These are phyloP conservation scores for Neonectria neomacrospora DNA, from an alignment of 2,329 filamentous ascomycete species.

Conservation along the genomic window DNA sequence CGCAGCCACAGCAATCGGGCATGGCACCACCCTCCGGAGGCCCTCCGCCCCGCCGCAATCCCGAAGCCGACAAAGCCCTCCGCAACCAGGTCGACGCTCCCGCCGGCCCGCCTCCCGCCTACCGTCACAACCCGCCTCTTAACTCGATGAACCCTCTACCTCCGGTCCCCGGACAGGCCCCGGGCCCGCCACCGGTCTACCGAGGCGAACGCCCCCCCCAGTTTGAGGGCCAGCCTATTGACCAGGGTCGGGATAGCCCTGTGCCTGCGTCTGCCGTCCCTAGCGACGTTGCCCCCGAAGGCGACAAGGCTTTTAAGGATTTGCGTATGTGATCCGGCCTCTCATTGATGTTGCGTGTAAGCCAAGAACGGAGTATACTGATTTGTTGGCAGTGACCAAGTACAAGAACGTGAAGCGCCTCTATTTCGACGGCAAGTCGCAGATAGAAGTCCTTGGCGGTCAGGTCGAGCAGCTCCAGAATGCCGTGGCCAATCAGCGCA, in stretches of 20 bases:
- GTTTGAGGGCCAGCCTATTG: conserved; percentile 57
- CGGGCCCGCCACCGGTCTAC: conserved; percentile 50
- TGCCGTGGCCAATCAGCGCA: conserved; percentile 93
- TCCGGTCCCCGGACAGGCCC: conserved; percentile 50
- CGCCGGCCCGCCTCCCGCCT: conserved; percentile 61
- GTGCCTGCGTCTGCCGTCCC: conserved; percentile 57
- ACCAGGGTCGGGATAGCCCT: conserved; percentile 66
- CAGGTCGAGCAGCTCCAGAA: conserved; percentile 97
- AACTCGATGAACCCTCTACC: conserved; percentile 58
- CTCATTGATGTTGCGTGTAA: too few species aligned
- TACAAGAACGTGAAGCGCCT: conserved; percentile 98
- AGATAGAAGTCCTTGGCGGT: conserved; percentile 86
- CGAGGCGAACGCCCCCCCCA: conserved; percentile 54
- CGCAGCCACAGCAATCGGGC: conserved; percentile 47
- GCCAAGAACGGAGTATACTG: conserved; percentile 4
- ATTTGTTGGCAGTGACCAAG: conserved; percentile 76
- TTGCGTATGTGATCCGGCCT: conserved; percentile 56
- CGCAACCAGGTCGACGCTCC: conserved; percentile 57
- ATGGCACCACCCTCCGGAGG: conserved; percentile 62
- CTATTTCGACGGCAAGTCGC: conserved; percentile 94
- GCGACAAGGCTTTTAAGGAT: conserved; percentile 68
- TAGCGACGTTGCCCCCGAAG: conserved; percentile 53
- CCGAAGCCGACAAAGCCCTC: conserved; percentile 61
- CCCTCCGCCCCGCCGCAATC: conserved; percentile 58
- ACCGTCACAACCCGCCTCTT: conserved; percentile 60